phyloP scores from a whole-genome alignment of 306 rosid species.

The Medicago lupulina region DNA sequence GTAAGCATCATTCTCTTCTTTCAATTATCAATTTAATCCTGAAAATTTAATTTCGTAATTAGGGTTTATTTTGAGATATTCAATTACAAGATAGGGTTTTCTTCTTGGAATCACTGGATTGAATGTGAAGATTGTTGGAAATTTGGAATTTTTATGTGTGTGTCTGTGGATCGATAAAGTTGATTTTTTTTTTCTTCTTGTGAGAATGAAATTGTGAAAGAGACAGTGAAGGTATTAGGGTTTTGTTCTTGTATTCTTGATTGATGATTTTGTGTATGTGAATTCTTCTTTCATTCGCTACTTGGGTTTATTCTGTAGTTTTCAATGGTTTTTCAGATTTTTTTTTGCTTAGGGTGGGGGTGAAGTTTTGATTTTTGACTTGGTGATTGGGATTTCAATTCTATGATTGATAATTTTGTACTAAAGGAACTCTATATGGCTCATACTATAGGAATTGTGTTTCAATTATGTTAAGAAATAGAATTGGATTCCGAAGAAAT shows the following conservation, averaged over 20 bases:
- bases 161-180: not conserved
- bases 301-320: not conserved
- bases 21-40: not conserved
- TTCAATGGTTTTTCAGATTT: conserved; percentile 13
- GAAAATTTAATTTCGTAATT: no score
- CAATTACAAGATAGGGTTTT: conserved; percentile 9
- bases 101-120: not conserved
- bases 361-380: conserved; percentile 2
- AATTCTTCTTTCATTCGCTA: not conserved
- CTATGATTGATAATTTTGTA: not conserved
- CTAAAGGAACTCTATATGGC: not conserved
- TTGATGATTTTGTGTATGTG: not conserved
- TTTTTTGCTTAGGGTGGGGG: not conserved
- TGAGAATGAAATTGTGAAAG: not conserved
- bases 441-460: not conserved
- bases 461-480: conserved; percentile 6
- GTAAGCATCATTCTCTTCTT: conserved; percentile 51
- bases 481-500: no score
- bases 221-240: not conserved
- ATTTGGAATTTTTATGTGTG: not conserved
- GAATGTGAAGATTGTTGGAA: not conserved
- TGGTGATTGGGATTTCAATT: not conserved
- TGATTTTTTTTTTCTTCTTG: not conserved
- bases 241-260: not conserved
- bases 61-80: conserved; percentile 5